These are phyloP conservation scores for Pharnaceum exiguum DNA, from an alignment of 148 eudicot species.

Conservation along the genomic window DNA sequence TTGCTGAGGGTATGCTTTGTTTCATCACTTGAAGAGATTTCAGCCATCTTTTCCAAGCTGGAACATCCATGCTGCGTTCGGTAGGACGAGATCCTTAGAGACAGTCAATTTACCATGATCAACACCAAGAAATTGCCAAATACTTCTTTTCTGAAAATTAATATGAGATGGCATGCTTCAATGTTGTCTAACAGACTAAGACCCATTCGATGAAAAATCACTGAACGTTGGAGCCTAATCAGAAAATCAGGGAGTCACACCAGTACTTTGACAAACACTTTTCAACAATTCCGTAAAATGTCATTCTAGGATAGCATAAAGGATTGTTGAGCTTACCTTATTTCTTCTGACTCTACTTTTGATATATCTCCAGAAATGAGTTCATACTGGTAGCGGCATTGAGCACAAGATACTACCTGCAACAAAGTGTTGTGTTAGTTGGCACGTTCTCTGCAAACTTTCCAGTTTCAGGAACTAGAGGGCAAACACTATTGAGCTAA, in stretches of 20 bases:
- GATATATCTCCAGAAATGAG: constrained; percentile 77
- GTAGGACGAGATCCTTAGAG: constrained; percentile 97
- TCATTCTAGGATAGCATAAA: background rate
- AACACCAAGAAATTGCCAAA: constrained; percentile 38
- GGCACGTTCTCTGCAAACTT: background rate
- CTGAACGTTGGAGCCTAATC: too few relatives aligned
- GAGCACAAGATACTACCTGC: constrained; percentile 84
- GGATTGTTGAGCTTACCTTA: constrained; percentile 55
- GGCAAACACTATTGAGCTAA: constrained; percentile 1
- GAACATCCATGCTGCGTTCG: constrained; percentile 99
- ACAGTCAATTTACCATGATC: constrained; percentile 68
- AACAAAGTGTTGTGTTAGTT: background rate
- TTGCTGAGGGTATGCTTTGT: constrained; percentile 78
- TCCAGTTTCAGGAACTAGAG: background rate
- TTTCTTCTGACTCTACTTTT: constrained; percentile 79
- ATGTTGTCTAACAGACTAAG: background rate
- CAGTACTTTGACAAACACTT: background rate
- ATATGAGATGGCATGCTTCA: background rate
- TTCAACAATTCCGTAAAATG: background rate
- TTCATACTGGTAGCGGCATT: constrained; percentile 93
- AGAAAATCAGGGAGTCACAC: too few relatives aligned
- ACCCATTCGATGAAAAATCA: too few relatives aligned
- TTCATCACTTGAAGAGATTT: constrained; percentile 63
- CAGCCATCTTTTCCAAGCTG: constrained; percentile 94
- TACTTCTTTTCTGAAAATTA: background rate